These are phyloP conservation scores for Trichoderma atrobrunneum DNA, from an alignment of 2,329 filamentous ascomycete species.

Conservation along the genomic window DNA sequence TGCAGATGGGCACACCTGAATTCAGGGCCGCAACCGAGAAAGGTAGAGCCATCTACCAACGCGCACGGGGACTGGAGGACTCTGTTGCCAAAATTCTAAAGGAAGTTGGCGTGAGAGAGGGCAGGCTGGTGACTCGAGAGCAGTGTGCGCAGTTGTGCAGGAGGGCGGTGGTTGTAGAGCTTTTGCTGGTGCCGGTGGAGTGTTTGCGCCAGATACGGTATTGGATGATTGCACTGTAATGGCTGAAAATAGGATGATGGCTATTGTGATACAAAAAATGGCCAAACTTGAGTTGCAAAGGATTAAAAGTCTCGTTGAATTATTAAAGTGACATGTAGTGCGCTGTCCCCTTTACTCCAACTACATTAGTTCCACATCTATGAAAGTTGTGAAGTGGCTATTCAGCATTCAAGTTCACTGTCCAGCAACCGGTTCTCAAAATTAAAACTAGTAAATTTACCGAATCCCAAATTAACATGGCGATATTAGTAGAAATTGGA, in stretches of 20 bases:
- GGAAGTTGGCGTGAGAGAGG: background rate
- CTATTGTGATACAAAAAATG: background rate
- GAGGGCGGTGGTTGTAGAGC: background rate
- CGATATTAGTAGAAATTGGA: rapidly evolving
- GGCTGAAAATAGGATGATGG: background rate
- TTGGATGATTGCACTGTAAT: background rate
- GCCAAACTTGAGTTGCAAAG: background rate
- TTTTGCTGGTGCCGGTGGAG: background rate
- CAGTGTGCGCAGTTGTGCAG: background rate
- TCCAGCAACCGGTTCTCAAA: background rate
- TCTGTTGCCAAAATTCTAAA: background rate
- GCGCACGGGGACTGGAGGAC: background rate
- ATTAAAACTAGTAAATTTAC: background rate
- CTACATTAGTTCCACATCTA: background rate
- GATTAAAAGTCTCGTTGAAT: background rate
- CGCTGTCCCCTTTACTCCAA: background rate
- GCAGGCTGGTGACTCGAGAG: background rate
- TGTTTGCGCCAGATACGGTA: background rate
- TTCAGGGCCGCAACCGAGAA: background rate
- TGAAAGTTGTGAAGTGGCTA: background rate
- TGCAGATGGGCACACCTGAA: background rate
- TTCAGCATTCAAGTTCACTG: background rate
- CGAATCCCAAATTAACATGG: background rate
- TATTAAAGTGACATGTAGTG: background rate
- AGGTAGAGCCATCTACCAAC: background rate